phyloP scores from a whole-genome alignment of 2,329 filamentous ascomycete genomes.

The Aspergillus niger region DNA sequence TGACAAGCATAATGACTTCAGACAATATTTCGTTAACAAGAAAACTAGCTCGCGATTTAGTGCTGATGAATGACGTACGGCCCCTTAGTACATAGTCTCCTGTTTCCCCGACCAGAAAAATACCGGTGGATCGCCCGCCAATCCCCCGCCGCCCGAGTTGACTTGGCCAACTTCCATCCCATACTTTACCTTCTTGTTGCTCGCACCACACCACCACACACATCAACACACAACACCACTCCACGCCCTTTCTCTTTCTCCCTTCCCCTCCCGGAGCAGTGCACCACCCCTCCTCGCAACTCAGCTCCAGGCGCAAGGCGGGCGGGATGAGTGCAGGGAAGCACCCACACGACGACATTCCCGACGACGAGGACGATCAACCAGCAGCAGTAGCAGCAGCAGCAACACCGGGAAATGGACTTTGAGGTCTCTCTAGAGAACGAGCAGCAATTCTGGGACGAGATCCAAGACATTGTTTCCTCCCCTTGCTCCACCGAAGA shows the following conservation, averaged over 20 bases:
- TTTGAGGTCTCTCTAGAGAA: constrained; percentile 73
- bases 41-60: too few relatives aligned
- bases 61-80: constrained; percentile 5
- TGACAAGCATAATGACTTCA: too few relatives aligned
- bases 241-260: neutral
- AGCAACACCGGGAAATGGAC: constrained; percentile 57
- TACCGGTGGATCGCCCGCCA: neutral
- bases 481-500: constrained; percentile 62
- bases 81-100: too few relatives aligned
- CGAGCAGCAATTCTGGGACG: constrained; percentile 86
- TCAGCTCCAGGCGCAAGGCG: constrained; percentile 21
- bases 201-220: too few relatives aligned
- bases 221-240: too few relatives aligned
- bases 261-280: neutral
- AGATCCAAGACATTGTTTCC: constrained; percentile 67
- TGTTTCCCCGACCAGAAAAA: neutral
- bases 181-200: neutral
- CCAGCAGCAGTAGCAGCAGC: too few relatives aligned
- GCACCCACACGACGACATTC: constrained; percentile 20
- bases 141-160: constrained; percentile 1
- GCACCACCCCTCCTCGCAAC: neutral
- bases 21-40: too few relatives aligned
- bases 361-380: constrained; percentile 38
- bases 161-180: neutral
- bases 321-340: constrained; percentile 41